Base-by-base conservation (phyloP, 1,139 yeast species). In the Diutina siamensis region DNA sequence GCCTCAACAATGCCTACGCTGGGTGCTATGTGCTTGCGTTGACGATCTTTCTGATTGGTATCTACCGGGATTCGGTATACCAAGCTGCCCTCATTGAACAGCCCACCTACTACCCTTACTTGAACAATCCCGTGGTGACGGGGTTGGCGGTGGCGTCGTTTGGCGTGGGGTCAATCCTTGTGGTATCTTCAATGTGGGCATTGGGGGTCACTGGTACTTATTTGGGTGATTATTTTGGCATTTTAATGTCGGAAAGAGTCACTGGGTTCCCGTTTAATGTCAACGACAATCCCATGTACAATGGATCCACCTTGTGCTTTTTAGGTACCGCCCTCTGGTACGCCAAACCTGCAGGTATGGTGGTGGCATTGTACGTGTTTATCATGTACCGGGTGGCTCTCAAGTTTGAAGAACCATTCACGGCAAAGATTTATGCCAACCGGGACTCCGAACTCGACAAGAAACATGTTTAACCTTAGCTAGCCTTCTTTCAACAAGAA, bases 121-220 rank as follows among this genome's bases (percentile, higher is more conserved):
- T 57, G 62, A 73, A 60, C 54, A 67, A 56, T 57, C 35, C 62
- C 53, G 13, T 67, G 56, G 49, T 69, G 40, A 59, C 59, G 47
- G 59, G 62, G 2, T 53, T 66, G 49, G 72, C 75, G 2, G 52
- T 68, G 46, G 50, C 50, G 7, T 46, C 59, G 8, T 83, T 88
- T 55, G 76, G 62, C 1, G 61, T 71, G 46, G 98, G 98, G 28
- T 88, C 88, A 53, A 64, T 86, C 8, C 74, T 92, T 47, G 97
- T 89, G 1, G 53, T 84, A 40, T 65, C 80, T 25, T 86, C 96
- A 35, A 92, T 92, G 97, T 92, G 79, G 68, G 83, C 84, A n/a
- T 72, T 92, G 53, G 98, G 98, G 20, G 78, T 92, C 51, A 89
- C 97, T 10, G 98, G 98, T 15, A 92, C 98, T 18, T 92, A 92